These are phyloP conservation scores for Erodium chrysanthum DNA, from an alignment of 441 rosid species.

Conservation along the genomic window DNA sequence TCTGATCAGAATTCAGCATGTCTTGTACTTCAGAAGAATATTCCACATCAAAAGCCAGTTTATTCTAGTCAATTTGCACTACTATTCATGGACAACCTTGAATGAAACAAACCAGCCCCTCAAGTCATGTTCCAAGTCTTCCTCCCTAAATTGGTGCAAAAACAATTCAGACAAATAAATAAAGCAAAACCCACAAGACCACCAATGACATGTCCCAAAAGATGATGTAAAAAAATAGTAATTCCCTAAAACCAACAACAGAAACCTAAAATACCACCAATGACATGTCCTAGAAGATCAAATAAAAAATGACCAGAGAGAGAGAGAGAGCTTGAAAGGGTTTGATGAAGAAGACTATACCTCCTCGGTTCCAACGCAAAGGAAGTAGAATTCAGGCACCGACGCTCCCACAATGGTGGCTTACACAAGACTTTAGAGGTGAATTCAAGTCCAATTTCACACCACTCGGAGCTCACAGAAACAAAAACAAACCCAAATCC, in stretches of 20 bases:
- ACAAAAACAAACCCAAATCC: neutral
- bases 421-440: conserved; percentile 10
- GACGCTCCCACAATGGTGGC: conserved; percentile 39
- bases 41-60: conserved; percentile 22
- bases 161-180: neutral
- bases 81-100: neutral
- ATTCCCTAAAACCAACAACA: neutral
- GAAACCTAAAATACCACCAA: neutral
- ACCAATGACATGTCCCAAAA: neutral
- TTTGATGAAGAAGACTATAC: neutral
- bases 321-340: neutral
- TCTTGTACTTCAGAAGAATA: conserved; percentile 28
- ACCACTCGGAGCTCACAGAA: neutral
- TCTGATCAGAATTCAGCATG: conserved; percentile 43
- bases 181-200: neutral
- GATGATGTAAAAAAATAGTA: neutral
- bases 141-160: neutral
- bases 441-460: neutral
- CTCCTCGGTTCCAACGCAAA: neutral
- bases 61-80: conserved; percentile 7
- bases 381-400: conserved; percentile 28
- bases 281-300: neutral
- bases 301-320: neutral
- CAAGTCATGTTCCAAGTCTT: conserved; percentile 34
- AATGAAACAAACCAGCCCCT: conserved; percentile 17